Percentiles rank a stretch among this genome's conserved stretches.
Conservation (phyloP, 2,329 filamentous ascomycete genomes). For the Davidsoniella virescens region DNA sequence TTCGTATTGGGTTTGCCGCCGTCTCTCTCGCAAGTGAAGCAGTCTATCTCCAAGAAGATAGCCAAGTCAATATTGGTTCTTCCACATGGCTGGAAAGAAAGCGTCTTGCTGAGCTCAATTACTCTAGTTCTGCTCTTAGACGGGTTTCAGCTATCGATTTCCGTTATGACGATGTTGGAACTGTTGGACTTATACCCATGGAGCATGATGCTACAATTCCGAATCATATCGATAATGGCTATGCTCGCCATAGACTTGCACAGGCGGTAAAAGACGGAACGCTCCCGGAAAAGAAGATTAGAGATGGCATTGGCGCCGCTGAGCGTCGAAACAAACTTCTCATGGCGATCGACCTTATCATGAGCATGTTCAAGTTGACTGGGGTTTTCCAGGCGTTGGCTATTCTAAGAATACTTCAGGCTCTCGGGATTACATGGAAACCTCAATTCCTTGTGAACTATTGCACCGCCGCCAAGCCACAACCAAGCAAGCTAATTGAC, state of each 20-base stretch:
- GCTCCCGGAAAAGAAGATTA: conserved; percentile 23
- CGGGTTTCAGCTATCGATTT: conserved; percentile 30
- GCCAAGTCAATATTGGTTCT: conserved; percentile 51
- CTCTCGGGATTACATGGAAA: conserved; percentile 8
- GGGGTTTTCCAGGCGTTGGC: conserved; percentile 40
- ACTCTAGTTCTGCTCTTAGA: conserved; percentile 34
- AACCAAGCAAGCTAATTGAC: not conserved
- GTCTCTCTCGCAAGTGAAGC: conserved; percentile 90
- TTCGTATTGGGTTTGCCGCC: conserved; percentile 73
- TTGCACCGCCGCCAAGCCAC: not conserved
- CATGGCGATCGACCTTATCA: conserved; percentile 58
- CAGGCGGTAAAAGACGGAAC: conserved; percentile 32
- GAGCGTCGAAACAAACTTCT: conserved; percentile 68
- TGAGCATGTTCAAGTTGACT: conserved; percentile 54
- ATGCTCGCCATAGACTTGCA: conserved; percentile 53
- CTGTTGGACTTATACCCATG: conserved; percentile 39
- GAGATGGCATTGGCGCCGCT: conserved; percentile 58
- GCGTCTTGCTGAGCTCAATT: conserved; percentile 59
- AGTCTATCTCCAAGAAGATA: conserved; percentile 86
- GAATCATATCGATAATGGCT: conserved; percentile 34
- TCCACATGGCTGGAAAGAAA: conserved; percentile 91
- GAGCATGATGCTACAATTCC: conserved; percentile 26
- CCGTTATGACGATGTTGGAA: conserved; percentile 35
- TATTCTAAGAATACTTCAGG: conserved; percentile 16
- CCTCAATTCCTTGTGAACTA: conserved; percentile 31